Evolutionary conservation across 1,284 basidiomycete genomes (phyloP), one percentile per base, ranked within the genome.

Genomic region (Heterobasidion parviporum): DNA sequence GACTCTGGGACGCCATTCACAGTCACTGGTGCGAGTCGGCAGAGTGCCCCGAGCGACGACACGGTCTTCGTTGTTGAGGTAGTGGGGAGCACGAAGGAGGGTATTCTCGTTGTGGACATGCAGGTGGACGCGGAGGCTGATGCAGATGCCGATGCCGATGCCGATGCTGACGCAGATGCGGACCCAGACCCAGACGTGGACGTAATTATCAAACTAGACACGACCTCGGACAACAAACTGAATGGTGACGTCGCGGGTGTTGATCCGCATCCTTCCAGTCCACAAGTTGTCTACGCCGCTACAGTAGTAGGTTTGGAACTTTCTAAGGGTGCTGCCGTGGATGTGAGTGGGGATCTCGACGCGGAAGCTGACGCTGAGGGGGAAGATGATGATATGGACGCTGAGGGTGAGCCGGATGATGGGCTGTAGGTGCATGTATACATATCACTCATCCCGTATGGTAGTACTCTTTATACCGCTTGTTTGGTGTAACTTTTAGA

Each of bases 31-130:
- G 76, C 74, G 43, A 78, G 78, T 61, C 72, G 75, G 52, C 80
- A 79, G 60, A 82, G 80, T 58, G 69, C 75, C 54, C 77, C 77
- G 6, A 81, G 78, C 61, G 82, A 83, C 56, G 79, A 81, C 54
- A 82, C 80, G 3, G 70, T 81, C 48, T 72, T 68, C 33, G 65
- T 52, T 43, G 26, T 45, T 14, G 57, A 51, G 18, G 46, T 49
- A 14, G 45, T 53, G 35, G 51, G 45, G 8, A 14, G 12, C 14
- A 46, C 33, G 33, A 56, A 41, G n/a, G 47, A 47, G 3, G 47
- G 34, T 15, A 50, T 41, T 14, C 55, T 12, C 61, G 66, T 62
- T 41, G 60, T 62, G 46, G 66, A 61, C 33, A 53, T 45, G 48
- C 18, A 50, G 8, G 34, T 54, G 60, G 44, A 10, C 55, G 35